phyloP scores from a whole-genome alignment of 352 stramenopile species.

The Phytophthora brassicae region DNA sequence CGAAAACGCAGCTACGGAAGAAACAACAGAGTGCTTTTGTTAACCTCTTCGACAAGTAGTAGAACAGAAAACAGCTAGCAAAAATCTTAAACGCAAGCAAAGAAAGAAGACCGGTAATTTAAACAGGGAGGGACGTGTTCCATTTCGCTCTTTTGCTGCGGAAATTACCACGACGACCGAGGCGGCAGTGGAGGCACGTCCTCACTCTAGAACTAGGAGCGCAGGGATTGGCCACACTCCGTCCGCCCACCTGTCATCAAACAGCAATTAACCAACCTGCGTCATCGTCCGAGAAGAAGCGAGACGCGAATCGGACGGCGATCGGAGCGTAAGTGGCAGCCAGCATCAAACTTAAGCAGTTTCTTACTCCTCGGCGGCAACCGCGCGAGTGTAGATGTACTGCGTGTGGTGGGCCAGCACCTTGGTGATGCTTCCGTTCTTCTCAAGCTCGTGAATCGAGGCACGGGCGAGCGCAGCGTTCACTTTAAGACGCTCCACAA shows the following conservation, averaged over 20 bases:
- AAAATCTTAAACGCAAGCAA: conserved; percentile 1
- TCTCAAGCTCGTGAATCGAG: conserved; percentile 95
- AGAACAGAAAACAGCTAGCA: conserved; percentile 6
- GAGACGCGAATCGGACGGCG: conserved; percentile 4
- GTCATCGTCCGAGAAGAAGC: no score
- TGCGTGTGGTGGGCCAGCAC: conserved; percentile 96
- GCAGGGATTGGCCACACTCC: conserved; percentile 13
- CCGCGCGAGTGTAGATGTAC: conserved; percentile 98
- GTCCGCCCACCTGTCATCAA: conserved; percentile 14
- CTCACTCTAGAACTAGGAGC: conserved; percentile 42
- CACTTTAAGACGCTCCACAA: conserved; percentile 99
- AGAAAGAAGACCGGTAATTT: conserved; percentile 40
- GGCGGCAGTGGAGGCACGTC: conserved; percentile 17
- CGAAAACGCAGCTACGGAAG: conserved; percentile 36
- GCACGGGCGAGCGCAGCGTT: conserved; percentile 96
- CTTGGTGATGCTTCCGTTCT: conserved; percentile 95
- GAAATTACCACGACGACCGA: conserved; percentile 26
- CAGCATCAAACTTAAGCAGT: conserved; percentile 22
- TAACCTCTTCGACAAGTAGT: conserved; percentile 38
- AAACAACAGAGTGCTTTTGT: conserved; percentile 48
- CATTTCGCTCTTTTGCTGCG: conserved; percentile 37
- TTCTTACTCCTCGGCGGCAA: conserved; percentile 77
- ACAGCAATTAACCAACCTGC: conserved; percentile 10
- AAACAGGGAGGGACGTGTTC: conserved; percentile 62
- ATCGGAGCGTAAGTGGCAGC: conserved; percentile 13